A percentile compares a stretch with the other conserved stretches of the same genome.
Evolutionary conservation across 371 early-diverging fungal species (phyloP).

Genomic region (Mortierella sp.): DNA sequence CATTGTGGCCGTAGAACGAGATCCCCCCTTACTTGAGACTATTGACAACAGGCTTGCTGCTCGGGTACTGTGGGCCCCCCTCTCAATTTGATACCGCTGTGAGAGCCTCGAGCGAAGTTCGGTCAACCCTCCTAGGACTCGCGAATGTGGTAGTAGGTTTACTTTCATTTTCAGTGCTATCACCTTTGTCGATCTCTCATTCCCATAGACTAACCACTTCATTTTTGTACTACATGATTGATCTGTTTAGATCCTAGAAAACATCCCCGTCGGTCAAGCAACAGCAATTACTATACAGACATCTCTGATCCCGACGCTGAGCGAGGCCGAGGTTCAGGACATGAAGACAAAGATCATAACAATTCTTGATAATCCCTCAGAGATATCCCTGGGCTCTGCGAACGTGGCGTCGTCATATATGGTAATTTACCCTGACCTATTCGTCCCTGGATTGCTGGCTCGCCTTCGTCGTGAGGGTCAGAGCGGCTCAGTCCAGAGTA

Average conservation of each 20-base stretch:
- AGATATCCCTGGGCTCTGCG: constrained; percentile 9
- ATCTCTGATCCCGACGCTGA: background rate
- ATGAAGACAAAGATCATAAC: constrained; percentile 1
- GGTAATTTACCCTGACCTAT: background rate
- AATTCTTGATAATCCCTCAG: background rate
- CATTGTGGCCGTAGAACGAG: background rate
- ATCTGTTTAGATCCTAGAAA: constrained; percentile 12
- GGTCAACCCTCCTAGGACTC: background rate
- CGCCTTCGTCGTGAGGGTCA: background rate
- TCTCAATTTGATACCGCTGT: background rate
- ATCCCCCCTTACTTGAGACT: constrained; percentile 15
- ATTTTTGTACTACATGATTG: background rate
- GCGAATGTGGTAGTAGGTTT: constrained; percentile 18
- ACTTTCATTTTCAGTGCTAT: background rate
- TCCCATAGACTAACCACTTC: too few relatives aligned
- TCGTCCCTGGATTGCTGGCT: constrained; percentile 13
- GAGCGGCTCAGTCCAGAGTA: background rate
- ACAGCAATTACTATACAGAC: constrained; percentile 15
- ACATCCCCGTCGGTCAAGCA: constrained; percentile 13
- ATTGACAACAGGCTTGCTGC: constrained; percentile 2
- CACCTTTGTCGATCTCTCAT: background rate
- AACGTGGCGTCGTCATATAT: constrained; percentile 17
- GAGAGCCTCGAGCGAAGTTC: background rate
- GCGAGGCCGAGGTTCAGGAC: constrained; percentile 8
- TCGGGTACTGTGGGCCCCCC: constrained; percentile 12